These are phyloP conservation scores for Simplicillium sp. DNA, from an alignment of 2,329 filamentous ascomycete genomes.

Conservation along the genomic window DNA sequence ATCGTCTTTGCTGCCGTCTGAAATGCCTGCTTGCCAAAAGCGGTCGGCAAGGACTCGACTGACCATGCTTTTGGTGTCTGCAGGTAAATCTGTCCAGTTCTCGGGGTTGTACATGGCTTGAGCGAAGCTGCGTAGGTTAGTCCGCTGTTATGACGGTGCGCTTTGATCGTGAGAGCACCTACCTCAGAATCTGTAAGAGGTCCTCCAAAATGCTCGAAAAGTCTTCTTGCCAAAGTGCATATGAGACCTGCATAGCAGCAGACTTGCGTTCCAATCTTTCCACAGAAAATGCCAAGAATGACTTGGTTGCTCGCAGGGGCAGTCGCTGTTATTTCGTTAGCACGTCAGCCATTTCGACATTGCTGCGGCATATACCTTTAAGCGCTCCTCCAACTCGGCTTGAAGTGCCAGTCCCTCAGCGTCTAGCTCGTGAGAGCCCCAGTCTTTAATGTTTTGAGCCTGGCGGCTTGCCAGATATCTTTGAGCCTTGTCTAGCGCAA, in stretches of 20 bases:
- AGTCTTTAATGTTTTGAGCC: conserved; percentile 71
- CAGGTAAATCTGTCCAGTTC: conserved; percentile 71
- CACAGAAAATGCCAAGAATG: conserved; percentile 83
- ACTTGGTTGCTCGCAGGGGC: conserved; percentile 80
- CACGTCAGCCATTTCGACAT: conserved; percentile 6
- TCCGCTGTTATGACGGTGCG: conserved; percentile 5
- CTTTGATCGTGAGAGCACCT: conserved; percentile 13
- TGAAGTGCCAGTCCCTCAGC: conserved; percentile 72
- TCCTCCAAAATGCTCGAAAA: conserved; percentile 79
- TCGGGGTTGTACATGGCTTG: conserved; percentile 83
- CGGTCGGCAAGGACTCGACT: conserved; percentile 80
- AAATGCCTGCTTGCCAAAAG: conserved; percentile 98
- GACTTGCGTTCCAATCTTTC: conserved; percentile 75
- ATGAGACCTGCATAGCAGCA: conserved; percentile 64
- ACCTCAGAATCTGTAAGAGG: conserved; percentile 73
- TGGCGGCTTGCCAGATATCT: conserved; percentile 65
- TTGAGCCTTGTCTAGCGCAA: conserved; percentile 73
- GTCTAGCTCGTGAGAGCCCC: conserved; percentile 70
- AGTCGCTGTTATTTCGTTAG: conserved; percentile 42
- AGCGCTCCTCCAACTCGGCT: conserved; percentile 64
- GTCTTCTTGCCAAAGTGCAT: conserved; percentile 73
- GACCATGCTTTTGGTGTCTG: conserved; percentile 69
- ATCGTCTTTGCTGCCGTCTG: conserved; percentile 88
- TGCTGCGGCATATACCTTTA: conserved; percentile 40
- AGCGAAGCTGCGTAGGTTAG: conserved; percentile 51